Evolutionary conservation across 208 protist species (phyloP).

Genomic region (Kentomonas sorsogonicus): DNA sequence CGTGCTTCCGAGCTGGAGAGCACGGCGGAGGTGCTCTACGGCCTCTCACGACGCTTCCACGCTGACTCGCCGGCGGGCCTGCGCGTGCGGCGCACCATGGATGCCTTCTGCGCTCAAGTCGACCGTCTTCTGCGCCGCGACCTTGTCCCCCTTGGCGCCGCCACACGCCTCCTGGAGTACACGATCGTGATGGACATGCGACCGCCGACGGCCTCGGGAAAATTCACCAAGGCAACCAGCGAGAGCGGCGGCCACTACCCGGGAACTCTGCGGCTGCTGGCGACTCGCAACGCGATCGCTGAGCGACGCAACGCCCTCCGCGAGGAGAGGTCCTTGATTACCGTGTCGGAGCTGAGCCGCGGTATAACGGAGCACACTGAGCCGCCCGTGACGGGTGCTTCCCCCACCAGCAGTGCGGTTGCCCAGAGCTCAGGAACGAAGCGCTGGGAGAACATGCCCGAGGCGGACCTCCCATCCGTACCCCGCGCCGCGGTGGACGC

Average conservation of each 20-base stretch:
- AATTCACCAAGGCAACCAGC: constrained; percentile 31
- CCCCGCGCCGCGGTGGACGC: constrained; percentile 27
- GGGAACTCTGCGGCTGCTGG: constrained; percentile 14
- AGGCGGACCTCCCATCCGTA: constrained; percentile 17
- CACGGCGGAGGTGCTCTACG: constrained; percentile 52
- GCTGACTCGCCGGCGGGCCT: constrained; percentile 27
- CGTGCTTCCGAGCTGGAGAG: constrained; percentile 28
- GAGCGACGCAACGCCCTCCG: constrained; percentile 1
- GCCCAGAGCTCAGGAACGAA: neutral
- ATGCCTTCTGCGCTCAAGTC: constrained; percentile 43
- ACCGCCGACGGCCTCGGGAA: too few relatives aligned
- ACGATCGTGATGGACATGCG: constrained; percentile 74
- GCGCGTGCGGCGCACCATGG: constrained; percentile 25
- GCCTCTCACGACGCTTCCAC: constrained; percentile 32
- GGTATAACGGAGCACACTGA: neutral
- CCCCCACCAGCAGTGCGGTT: neutral
- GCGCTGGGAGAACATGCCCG: constrained; percentile 16
- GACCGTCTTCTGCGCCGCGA: constrained; percentile 37
- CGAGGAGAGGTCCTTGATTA: too few relatives aligned
- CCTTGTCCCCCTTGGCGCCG: constrained; percentile 17
- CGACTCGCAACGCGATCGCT: constrained; percentile 21
- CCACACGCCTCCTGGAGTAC: constrained; percentile 47
- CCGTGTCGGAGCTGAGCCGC: too few relatives aligned
- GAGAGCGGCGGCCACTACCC: constrained; percentile 14
- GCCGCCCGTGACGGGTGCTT: neutral